Evolutionary conservation across 1,284 basidiomycete species (phyloP), one percentile per base, ranked within the genome.

Genomic region (Cystobasidiaceae sp.): DNA sequence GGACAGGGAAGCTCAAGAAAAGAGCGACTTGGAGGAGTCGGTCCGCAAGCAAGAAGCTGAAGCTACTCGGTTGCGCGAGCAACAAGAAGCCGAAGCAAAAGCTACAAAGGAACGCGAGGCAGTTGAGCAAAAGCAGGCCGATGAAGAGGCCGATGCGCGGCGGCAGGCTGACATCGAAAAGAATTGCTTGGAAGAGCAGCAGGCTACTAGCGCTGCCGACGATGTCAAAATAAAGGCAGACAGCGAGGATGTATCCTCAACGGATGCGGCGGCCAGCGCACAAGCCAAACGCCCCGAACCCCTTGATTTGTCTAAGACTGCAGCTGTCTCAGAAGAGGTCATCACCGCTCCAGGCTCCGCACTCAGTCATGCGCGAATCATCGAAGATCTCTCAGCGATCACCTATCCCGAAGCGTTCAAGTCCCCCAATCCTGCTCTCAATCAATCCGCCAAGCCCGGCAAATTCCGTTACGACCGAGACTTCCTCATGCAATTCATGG

Each of bases 391-490:
- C 56, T 82, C 80, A 44, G 80, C 83, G 61, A 83, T 97, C 50
- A 78, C 82, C 23, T 99, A 99, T 75, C 93, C 93, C 3, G 85
- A 85, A 65, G 85, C 88, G 48, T 84, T 93, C 76, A 82, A 83
- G 76, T 90, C 92, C 68, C 94, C 93, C 3, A 84, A 83, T 71
- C 79, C 87, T 7, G 89, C 91, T 73, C 86, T 97, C 72, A 97
- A 97, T 78, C 81, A 84, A 66, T 84, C 87, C 67, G 87, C 87
- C 17, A 75, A 78, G 67, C 87, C 88, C 73, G 92, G 93, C 73
- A 94, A 93, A 78, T 97, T 92, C 82, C 86, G 93, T 73, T 98
- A 98, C 78, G 93, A 97, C 78, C 91, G 94, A 52, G 91, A 94
- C 46, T 98, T 98, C 85, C 82, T 98, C 32, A 79, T 99, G 69